Conservation (phyloP, 192 early-diverging fungal genomes). For the Backusella liffmaniae region DNA sequence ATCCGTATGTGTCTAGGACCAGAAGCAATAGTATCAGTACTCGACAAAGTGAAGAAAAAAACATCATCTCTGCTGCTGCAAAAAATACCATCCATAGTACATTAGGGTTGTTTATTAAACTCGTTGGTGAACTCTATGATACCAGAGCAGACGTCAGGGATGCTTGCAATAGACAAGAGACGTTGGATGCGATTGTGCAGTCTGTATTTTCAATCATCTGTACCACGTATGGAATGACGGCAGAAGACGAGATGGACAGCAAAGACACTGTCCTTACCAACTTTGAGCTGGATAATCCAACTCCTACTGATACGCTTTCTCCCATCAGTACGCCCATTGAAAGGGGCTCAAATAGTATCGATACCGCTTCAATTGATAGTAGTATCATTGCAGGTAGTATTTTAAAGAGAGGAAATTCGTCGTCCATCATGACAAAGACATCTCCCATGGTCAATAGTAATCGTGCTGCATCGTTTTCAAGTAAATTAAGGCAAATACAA, state of each 20-base stretch:
- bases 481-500: conserved; percentile 20
- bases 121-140: conserved; percentile 16
- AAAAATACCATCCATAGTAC: not conserved
- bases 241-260: conserved; percentile 44
- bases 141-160: conserved; percentile 46
- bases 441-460: conserved; percentile 34
- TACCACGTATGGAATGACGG: conserved; percentile 37
- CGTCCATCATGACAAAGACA: conserved; percentile 28
- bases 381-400: conserved; percentile 18
- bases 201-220: conserved; percentile 56
- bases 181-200: conserved; percentile 50
- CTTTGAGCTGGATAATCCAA: conserved; percentile 4
- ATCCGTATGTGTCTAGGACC: not conserved
- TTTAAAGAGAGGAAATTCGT: conserved; percentile 26
- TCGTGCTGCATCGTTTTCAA: conserved; percentile 17
- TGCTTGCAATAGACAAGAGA: conserved; percentile 46
- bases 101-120: conserved; percentile 3
- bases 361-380: not conserved
- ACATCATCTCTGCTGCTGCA: not conserved
- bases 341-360: not conserved
- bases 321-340: not conserved
- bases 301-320: not conserved
- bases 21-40: conserved; percentile 9
- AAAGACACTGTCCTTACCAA: conserved; percentile 36
- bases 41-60: not conserved